Percentiles rank a stretch among this genome's conserved stretches.
Evolutionary conservation across 2,329 filamentous ascomycete genomes (phyloP).

Genomic region (Corinectria fuckeliana): DNA sequence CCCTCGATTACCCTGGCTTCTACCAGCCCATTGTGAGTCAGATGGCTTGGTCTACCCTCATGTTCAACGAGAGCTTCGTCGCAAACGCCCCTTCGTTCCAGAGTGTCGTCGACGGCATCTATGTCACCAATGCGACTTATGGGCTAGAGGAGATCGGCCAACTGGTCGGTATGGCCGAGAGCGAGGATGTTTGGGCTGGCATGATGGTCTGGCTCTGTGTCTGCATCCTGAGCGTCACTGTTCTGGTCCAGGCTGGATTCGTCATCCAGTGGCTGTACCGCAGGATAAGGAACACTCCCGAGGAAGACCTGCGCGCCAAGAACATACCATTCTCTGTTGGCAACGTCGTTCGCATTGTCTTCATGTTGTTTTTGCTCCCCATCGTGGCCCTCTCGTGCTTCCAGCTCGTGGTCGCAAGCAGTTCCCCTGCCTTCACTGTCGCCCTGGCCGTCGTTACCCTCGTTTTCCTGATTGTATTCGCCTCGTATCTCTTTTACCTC

Average conservation of each 20-base stretch:
- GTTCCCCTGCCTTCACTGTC: conserved; percentile 74
- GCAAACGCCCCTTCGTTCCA: conserved; percentile 69
- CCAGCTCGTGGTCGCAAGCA: conserved; percentile 78
- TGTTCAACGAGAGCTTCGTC: conserved; percentile 93
- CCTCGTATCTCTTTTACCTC: conserved; percentile 79
- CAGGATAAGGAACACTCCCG: conserved; percentile 71
- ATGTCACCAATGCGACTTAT: conserved; percentile 77
- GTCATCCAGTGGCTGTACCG: conserved; percentile 77
- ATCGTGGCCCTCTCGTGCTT: conserved; percentile 88
- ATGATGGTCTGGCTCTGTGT: conserved; percentile 91
- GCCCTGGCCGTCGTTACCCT: conserved; percentile 79
- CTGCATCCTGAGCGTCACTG: conserved; percentile 71
- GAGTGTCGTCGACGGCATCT: conserved; percentile 83
- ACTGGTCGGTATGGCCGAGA: conserved; percentile 78
- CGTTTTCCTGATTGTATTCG: conserved; percentile 73
- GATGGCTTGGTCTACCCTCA: conserved; percentile 83
- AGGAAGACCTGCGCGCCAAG: conserved; percentile 89
- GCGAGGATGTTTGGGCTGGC: conserved; percentile 87
- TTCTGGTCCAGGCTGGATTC: conserved; percentile 80
- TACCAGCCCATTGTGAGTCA: conserved; percentile 92
- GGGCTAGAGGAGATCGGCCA: conserved; percentile 82
- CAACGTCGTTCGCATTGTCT: conserved; percentile 82
- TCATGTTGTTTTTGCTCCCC: conserved; percentile 91
- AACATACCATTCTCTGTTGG: conserved; percentile 87
- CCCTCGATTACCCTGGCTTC: conserved; percentile 89